Evolutionary conservation across 169 alveolate species (phyloP), one percentile per base, ranked within the genome.

Genomic region (Plasmodium blacklocki): DNA sequence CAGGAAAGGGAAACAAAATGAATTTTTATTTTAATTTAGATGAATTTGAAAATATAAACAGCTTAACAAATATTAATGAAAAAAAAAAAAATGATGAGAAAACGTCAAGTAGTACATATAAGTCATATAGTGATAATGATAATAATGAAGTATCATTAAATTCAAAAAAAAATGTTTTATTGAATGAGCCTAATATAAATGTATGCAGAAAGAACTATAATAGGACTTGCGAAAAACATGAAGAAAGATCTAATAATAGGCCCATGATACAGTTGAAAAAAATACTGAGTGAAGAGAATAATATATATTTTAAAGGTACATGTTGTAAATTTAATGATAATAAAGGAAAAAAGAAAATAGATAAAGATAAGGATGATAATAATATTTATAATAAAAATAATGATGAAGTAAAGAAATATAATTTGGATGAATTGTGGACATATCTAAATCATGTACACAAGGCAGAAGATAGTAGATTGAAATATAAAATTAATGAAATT

Each of bases 271-370:
- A 26, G 29, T 78, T 70, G 62, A 78, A 59, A 50, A 56, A 56
- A 66, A 78, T 18, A 21, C 6, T 43, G 26, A 59, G 50, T 52
- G 78, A 59, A 26, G 71, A 18, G 23, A 9, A 52, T 29, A 49
- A 45, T 52, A 56, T 18, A 32, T 50, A 78, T 52, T 67, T 50
- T 78, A 78, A 66, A 50, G 76, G 68, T 2, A 66, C 56, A 15
- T 76, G 78, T 39, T 78, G 89, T 50, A 78, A 64, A 78, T 78
- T 78, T 78, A 78, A 78, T 45, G 26, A 67, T 29, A 78, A 78
- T 49, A 59, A 18, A 64, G 59, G 89, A 14, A 78, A 78, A 66
- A 78, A 78, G 54, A 78, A 67, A 50, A 63, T 64, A 66, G 32
- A 26, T 9, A 39, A 39, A 32, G 45, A 32, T 32, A 32, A 32